phyloP scores from a whole-genome alignment of 1,139 yeast species.

The Geotrichum siamense region DNA sequence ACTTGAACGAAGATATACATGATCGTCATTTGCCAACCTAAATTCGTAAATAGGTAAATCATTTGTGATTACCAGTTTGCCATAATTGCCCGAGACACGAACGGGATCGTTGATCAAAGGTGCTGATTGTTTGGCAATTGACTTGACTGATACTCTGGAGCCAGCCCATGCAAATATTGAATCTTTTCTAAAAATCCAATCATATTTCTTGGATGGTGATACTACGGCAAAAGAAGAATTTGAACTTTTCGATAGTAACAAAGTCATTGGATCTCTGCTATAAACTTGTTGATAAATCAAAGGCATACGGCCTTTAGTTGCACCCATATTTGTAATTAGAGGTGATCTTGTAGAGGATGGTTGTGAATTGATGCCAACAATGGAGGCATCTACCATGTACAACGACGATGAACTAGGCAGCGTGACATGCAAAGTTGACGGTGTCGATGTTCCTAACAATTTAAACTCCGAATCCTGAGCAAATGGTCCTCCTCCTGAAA shows the following conservation, averaged over 20 bases:
- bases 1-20: slow-evolving; percentile 7
- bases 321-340: background rate
- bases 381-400: background rate
- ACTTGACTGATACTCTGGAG: background rate
- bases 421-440: slow-evolving; percentile 10
- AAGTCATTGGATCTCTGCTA: background rate
- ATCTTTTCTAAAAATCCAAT: slow-evolving; percentile 8
- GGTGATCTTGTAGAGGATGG: background rate
- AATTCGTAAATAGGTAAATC: slow-evolving; percentile 6
- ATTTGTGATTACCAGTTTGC: slow-evolving; percentile 4
- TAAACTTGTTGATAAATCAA: background rate
- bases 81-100: slow-evolving; percentile 8
- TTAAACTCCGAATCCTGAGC: slow-evolving; percentile 8
- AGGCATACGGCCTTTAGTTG: background rate
- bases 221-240: slow-evolving; percentile 4
- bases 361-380: background rate
- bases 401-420: slow-evolving; percentile 9
- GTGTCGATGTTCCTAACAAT: slow-evolving; percentile 7
- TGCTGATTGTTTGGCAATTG: background rate
- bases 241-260: slow-evolving; percentile 3
- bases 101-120: background rate
- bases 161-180: slow-evolving; percentile 11
- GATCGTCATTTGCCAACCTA: slow-evolving; percentile 4
- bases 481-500: slow-evolving; percentile 15
- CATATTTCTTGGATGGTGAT: slow-evolving; percentile 4